Conservation (phyloP, 2,329 filamentous ascomycete genomes). For the Hypoxylon rubiginosum region DNA sequence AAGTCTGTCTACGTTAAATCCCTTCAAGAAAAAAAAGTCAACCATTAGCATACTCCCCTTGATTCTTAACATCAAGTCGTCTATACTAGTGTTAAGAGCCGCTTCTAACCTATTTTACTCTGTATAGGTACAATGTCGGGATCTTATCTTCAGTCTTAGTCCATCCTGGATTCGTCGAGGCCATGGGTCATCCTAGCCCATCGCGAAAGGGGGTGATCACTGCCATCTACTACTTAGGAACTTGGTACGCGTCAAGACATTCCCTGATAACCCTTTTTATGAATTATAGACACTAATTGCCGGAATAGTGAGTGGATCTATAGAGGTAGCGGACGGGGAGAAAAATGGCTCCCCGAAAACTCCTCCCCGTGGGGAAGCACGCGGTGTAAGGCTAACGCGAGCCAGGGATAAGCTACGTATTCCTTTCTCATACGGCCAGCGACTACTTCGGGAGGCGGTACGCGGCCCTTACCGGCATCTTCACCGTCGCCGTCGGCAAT, state of each 20-base stretch:
- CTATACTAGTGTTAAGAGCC: too few relatives aligned
- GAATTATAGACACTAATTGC: slow-evolving; percentile 13
- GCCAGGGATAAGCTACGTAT: slow-evolving; percentile 61
- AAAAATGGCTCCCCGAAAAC: slow-evolving; percentile 1
- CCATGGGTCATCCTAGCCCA: slow-evolving; percentile 60
- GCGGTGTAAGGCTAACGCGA: slow-evolving; percentile 5
- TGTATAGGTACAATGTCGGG: slow-evolving; percentile 68
- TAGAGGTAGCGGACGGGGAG: slow-evolving; percentile 2
- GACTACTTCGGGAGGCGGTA: slow-evolving; percentile 66
- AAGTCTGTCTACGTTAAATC: slow-evolving; percentile 40
- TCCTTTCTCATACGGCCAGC: slow-evolving; percentile 65
- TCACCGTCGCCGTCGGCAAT: slow-evolving; percentile 63
- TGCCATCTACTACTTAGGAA: slow-evolving; percentile 70
- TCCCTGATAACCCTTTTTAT: neutral
- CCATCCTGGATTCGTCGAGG: slow-evolving; percentile 65
- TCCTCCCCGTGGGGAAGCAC: neutral
- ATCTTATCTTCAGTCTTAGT: slow-evolving; percentile 69
- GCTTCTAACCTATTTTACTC: slow-evolving; percentile 1
- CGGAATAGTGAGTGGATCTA: slow-evolving; percentile 23
- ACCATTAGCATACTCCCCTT: too few relatives aligned
- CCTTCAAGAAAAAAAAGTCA: neutral
- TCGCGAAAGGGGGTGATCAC: slow-evolving; percentile 66
- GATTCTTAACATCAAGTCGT: too few relatives aligned
- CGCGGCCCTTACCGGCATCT: slow-evolving; percentile 63
- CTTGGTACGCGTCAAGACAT: slow-evolving; percentile 53